A percentile compares a stretch with the other conserved stretches of the same genome.
phyloP scores from a whole-genome alignment of 192 early-diverging fungal species.

The Lobosporangium transversale region DNA sequence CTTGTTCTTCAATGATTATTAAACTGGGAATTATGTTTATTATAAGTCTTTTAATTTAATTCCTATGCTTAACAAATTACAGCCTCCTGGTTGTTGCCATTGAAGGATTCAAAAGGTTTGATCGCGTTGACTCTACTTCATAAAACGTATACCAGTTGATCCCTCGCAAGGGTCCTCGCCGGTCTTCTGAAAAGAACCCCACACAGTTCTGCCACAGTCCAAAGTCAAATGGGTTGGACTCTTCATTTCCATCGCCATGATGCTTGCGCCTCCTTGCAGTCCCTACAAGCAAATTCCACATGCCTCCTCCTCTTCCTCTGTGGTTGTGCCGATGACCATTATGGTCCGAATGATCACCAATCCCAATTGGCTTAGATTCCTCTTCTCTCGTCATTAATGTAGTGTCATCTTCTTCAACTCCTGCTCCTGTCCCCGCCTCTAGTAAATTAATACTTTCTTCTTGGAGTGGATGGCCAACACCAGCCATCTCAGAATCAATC shows the following conservation, averaged over 20 bases:
- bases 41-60: too few relatives aligned
- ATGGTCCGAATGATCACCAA: slow-evolving; percentile 40
- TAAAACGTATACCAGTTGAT: slow-evolving; percentile 71
- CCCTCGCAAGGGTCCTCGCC: slow-evolving; percentile 64
- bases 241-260: slow-evolving; percentile 27
- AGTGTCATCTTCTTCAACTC: slow-evolving; percentile 41
- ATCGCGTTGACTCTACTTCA: slow-evolving; percentile 45
- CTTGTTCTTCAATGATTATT: too few relatives aligned
- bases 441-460: slow-evolving; percentile 43
- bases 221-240: slow-evolving; percentile 81
- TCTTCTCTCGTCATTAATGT: slow-evolving; percentile 22
- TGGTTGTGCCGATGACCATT: slow-evolving; percentile 23
- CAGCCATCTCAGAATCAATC: slow-evolving; percentile 54
- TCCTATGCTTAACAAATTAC: too few relatives aligned
- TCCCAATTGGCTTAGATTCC: slow-evolving; percentile 43
- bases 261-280: slow-evolving; percentile 51
- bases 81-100: slow-evolving; percentile 4
- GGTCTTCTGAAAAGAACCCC: slow-evolving; percentile 80
- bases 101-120: slow-evolving; percentile 2
- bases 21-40: too few relatives aligned
- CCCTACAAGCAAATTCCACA: slow-evolving; percentile 52
- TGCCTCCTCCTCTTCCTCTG: slow-evolving; percentile 26
- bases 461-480: slow-evolving; percentile 40
- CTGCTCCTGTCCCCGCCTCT: slow-evolving; percentile 31
- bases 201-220: slow-evolving; percentile 83